Base-by-base conservation (phyloP, 78 protist genomes). In the Goniomonas avonlea region DNA sequence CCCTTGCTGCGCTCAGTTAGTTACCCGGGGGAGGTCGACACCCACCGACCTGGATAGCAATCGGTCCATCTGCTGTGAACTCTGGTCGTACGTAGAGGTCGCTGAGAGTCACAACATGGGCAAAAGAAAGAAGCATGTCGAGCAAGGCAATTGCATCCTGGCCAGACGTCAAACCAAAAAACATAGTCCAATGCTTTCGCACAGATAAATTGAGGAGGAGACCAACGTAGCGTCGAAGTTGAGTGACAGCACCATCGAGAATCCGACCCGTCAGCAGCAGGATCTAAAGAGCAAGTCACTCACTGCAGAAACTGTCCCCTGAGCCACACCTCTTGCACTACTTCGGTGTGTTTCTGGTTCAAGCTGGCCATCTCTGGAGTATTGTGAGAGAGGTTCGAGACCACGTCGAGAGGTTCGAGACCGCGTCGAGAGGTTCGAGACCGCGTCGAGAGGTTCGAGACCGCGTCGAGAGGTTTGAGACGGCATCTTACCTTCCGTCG, bases 311-410 rank as follows among this genome's bases (percentile, higher is more conserved):
- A 45, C 13, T 13, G 53, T 45, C 25, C 53, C 13, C 25, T 9
- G 53, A 9, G 13, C 9, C 25, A 45, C 9, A 38, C 71, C 71
- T 35, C 71, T 37, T 63, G 71, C 37, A 37, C 71, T 1, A 43
- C 39, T 23, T 63, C 45, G 7, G 20, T 63, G 13, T 63, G 38
- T 2, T 18, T 39, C 2, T 13, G 23, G 17, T 18, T 3, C 7
- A 63, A 38, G 43, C 71, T 63, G 27, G 71, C 71, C 7, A 63
- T 21, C 32, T 63, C 71, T 25, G 32, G 35, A 7, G 71, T 63
- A 5, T 39, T 63, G 1, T 29, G 38, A 23, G 32, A 2, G 23
- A n/a, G 2, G 23, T 48, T 20, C 2, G 23, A 8, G 58, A 23
- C 23, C 58, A 48, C 32, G 17, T 8, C 5, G 58, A 5, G 2